Conservation (phyloP, 2,329 filamentous ascomycete genomes). For the Aspergillus bombycis region DNA sequence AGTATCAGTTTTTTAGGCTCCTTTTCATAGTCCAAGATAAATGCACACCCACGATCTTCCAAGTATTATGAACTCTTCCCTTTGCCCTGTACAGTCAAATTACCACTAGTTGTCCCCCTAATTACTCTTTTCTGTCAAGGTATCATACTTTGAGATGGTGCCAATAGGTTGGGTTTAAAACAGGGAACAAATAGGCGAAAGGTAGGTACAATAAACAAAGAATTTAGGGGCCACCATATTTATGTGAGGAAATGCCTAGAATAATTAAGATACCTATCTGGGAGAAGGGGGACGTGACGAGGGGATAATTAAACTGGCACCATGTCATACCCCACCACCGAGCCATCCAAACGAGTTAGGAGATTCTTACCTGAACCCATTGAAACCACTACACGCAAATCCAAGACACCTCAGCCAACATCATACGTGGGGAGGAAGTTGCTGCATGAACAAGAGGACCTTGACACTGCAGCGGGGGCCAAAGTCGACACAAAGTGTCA, state of each 20-base stretch:
- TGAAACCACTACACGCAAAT: conserved; percentile 48
- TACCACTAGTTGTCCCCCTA: background rate
- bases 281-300: background rate
- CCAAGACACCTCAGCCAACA: conserved; percentile 26
- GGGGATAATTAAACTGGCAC: background rate
- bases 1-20: background rate
- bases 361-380: conserved; percentile 47
- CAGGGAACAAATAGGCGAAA: background rate
- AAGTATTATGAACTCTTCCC: background rate
- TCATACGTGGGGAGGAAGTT: background rate
- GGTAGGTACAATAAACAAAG: background rate
- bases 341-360: conserved; percentile 18
- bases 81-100: background rate
- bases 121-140: background rate
- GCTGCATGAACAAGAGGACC: background rate
- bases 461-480: background rate
- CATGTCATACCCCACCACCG: conserved; percentile 12
- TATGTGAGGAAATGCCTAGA: background rate
- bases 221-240: background rate
- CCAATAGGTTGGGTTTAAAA: background rate
- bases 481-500: background rate
- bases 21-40: background rate
- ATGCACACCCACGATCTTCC: background rate
- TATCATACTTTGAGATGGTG: background rate
- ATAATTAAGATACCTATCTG: background rate